These are phyloP conservation scores for Pontederia crassipes DNA, from an alignment of 176 grass and related monocot genomes.

Conservation along the genomic window DNA sequence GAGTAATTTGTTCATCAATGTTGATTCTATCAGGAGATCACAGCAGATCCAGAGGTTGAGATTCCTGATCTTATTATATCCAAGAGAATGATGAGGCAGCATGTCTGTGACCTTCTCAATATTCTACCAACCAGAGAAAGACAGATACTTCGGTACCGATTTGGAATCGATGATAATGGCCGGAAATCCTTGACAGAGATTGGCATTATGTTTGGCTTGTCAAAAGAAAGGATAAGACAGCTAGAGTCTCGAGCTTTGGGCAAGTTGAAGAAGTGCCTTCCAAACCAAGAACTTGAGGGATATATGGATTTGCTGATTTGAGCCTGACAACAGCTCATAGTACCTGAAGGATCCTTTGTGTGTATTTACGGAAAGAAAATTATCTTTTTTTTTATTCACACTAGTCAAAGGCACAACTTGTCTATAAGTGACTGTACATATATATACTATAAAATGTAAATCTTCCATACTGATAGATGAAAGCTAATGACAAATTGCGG, in stretches of 20 bases:
- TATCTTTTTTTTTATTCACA: too few relatives aligned
- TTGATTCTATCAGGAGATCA: conserved; percentile 48
- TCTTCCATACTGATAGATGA: too few relatives aligned
- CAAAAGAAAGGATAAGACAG: conserved; percentile 83
- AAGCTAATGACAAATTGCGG: too few relatives aligned
- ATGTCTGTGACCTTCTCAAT: conserved; percentile 47
- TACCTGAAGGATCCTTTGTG: too few relatives aligned
- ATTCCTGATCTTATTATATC: conserved; percentile 41
- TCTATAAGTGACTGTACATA: too few relatives aligned
- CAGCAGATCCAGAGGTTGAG: conserved; percentile 52
- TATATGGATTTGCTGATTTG: conserved; percentile 46
- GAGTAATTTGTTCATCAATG: not conserved
- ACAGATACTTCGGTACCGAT: conserved; percentile 61
- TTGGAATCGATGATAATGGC: conserved; percentile 47
- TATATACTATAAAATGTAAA: too few relatives aligned
- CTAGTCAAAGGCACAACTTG: too few relatives aligned
- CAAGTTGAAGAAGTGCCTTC: conserved; percentile 42
- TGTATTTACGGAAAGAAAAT: too few relatives aligned
- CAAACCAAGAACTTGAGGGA: conserved; percentile 44
- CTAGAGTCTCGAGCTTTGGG: conserved; percentile 53
- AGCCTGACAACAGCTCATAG: not conserved
- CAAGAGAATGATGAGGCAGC: conserved; percentile 55
- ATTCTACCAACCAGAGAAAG: conserved; percentile 65
- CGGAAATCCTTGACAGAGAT: conserved; percentile 62
- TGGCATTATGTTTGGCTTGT: conserved; percentile 52